phyloP scores from a whole-genome alignment of 139 green algal species.

The Chlamydomonas sp. region DNA sequence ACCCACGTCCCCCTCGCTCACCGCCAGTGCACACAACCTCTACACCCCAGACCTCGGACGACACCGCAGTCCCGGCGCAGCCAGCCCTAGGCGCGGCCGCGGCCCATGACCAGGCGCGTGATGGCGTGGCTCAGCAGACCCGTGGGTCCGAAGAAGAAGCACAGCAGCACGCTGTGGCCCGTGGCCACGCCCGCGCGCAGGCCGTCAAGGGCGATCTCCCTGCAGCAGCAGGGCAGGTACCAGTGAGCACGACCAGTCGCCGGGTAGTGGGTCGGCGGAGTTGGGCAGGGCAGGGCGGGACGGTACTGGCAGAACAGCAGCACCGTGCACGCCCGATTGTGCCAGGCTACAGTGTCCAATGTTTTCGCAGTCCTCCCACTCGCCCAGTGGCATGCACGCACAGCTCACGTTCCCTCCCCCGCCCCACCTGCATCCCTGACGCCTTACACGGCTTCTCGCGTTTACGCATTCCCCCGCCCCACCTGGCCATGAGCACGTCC shows the following conservation, averaged over 20 bases:
- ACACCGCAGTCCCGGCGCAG: too few species aligned
- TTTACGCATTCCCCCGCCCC: neutral
- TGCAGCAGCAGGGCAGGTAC: neutral
- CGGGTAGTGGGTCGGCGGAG: too few species aligned
- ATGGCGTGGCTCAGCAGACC: slow-evolving; percentile 80
- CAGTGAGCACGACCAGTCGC: neutral
- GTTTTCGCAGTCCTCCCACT: too few species aligned
- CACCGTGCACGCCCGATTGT: neutral
- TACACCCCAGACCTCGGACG: too few species aligned
- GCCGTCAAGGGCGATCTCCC: slow-evolving; percentile 58
- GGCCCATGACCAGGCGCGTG: slow-evolving; percentile 45
- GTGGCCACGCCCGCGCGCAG: slow-evolving; percentile 54
- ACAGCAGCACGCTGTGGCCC: slow-evolving; percentile 83
- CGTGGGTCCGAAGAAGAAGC: slow-evolving; percentile 91
- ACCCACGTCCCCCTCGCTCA: too few species aligned
- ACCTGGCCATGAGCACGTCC: slow-evolving; percentile 34
- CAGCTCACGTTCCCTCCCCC: neutral
- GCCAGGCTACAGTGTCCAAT: neutral
- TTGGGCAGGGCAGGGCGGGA: neutral
- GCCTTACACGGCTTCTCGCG: neutral
- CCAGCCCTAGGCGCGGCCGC: neutral
- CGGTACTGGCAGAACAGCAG: neutral
- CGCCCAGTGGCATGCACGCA: neutral
- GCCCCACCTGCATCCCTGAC: neutral
- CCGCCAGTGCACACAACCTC: too few species aligned